Conservation (phyloP, 1,284 basidiomycete species). For the Ganoderma resinaceum region DNA sequence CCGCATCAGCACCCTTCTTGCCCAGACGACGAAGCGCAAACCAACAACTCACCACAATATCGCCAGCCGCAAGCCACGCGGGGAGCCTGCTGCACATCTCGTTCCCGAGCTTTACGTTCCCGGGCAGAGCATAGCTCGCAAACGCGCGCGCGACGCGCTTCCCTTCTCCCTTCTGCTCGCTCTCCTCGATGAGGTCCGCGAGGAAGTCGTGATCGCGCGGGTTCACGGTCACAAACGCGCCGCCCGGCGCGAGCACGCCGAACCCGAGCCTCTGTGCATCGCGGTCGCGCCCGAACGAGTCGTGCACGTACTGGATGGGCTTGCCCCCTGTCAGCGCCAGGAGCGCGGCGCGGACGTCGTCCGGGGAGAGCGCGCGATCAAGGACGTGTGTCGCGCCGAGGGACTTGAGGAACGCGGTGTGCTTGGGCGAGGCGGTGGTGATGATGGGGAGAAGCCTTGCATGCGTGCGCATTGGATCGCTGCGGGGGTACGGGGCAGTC, state of each 20-base stretch:
- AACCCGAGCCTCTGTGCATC: constrained; percentile 32
- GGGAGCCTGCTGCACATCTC: constrained; percentile 15
- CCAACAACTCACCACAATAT: constrained; percentile 14
- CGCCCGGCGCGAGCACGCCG: constrained; percentile 35
- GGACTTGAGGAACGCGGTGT: constrained; percentile 48
- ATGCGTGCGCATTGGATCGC: constrained; percentile 53
- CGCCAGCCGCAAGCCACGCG: constrained; percentile 18
- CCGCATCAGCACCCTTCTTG: not conserved
- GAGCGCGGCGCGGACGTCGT: not conserved
- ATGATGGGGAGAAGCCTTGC: constrained; percentile 57
- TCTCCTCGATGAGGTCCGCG: not conserved
- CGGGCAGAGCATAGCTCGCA: constrained; percentile 3
- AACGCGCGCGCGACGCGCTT: constrained; percentile 6
- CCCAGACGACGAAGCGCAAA: too few species aligned
- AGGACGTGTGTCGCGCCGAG: constrained; percentile 35
- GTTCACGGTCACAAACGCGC: constrained; percentile 20
- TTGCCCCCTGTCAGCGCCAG: not conserved
- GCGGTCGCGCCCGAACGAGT: constrained; percentile 27
- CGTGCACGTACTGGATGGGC: constrained; percentile 32
- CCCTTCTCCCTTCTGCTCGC: constrained; percentile 20
- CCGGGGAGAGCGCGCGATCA: constrained; percentile 24
- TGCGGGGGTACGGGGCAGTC: constrained; percentile 11
- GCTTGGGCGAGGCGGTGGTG: constrained; percentile 51
- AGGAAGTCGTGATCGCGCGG: not conserved
- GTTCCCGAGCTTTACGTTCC: not conserved